phyloP scores from a whole-genome alignment of 1,284 basidiomycete species.

The Xanthoconium separans region DNA sequence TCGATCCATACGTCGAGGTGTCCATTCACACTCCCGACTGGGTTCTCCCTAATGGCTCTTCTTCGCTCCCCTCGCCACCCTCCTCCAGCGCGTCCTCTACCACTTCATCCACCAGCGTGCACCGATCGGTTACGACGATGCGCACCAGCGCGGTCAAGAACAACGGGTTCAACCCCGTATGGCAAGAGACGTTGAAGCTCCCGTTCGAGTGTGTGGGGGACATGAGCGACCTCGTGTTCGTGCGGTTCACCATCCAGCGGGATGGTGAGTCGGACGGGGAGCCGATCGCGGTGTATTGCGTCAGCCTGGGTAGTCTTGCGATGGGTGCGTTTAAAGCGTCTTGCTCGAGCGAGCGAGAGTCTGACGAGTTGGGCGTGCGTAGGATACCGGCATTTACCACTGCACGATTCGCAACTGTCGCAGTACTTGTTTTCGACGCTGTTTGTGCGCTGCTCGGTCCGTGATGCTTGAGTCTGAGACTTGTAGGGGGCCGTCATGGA shows the following conservation, averaged over 20 bases:
- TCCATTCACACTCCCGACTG: slow-evolving; percentile 77
- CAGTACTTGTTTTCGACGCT: slow-evolving; percentile 88
- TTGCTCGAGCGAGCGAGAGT: too few relatives aligned
- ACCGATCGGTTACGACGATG: slow-evolving; percentile 46
- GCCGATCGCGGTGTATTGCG: slow-evolving; percentile 70
- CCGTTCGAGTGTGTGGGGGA: slow-evolving; percentile 74
- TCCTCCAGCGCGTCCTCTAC: not conserved
- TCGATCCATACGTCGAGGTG: slow-evolving; percentile 80
- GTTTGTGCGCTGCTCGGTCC: slow-evolving; percentile 55
- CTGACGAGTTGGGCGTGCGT: not conserved
- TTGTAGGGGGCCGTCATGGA: too few relatives aligned
- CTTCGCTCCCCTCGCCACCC: slow-evolving; percentile 19
- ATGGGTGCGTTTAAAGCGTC: slow-evolving; percentile 73
- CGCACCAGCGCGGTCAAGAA: slow-evolving; percentile 70
- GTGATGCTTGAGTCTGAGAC: not conserved
- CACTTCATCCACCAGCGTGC: not conserved
- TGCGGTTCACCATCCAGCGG: slow-evolving; percentile 71
- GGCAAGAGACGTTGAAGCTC: slow-evolving; percentile 73
- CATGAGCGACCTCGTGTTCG: slow-evolving; percentile 81
- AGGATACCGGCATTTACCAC: slow-evolving; percentile 87
- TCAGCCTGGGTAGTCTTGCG: slow-evolving; percentile 64
- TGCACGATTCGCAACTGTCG: slow-evolving; percentile 80
- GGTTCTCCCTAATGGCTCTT: slow-evolving; percentile 28
- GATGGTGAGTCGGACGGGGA: slow-evolving; percentile 63
- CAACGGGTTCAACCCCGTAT: slow-evolving; percentile 89